Evolutionary conservation across 176 grass and related monocot genomes (phyloP).

Genomic region (Lolium perenne): DNA sequence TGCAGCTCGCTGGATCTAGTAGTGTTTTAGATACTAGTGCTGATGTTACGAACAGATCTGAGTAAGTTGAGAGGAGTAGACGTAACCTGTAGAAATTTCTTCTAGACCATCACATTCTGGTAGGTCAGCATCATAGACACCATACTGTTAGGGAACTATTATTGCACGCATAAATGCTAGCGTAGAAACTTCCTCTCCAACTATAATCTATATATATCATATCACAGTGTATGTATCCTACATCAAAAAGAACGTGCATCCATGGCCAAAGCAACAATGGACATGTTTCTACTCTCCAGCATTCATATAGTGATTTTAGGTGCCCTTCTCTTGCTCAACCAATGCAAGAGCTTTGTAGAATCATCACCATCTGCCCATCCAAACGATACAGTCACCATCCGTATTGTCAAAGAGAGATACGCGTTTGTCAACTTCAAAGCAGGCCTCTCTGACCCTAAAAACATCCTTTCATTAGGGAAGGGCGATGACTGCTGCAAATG

Average conservation of each 20-base stretch:
- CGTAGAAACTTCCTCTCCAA: too few species aligned
- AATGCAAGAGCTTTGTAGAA: neutral
- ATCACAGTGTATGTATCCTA: too few species aligned
- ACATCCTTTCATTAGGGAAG: conserved; percentile 21
- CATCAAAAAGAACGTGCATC: neutral
- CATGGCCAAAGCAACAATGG: neutral
- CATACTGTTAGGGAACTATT: too few species aligned
- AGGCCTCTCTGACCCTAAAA: neutral
- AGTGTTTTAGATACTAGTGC: too few species aligned
- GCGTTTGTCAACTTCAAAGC: conserved; percentile 5
- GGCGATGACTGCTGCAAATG: conserved; percentile 30
- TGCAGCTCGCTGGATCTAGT: too few species aligned
- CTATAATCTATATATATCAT: too few species aligned
- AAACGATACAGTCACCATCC: neutral
- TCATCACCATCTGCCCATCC: neutral
- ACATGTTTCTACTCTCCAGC: neutral
- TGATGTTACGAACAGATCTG: too few species aligned
- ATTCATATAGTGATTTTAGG: neutral
- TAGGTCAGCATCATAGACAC: too few species aligned
- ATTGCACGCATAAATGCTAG: too few species aligned
- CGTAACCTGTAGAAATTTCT: too few species aligned
- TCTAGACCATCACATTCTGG: too few species aligned
- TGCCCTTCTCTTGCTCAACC: neutral
- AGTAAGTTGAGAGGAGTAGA: too few species aligned
- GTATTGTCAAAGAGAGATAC: neutral